These are phyloP conservation scores for Thymus mandschuricus DNA, from an alignment of 257 asterid genomes.

Conservation along the genomic window DNA sequence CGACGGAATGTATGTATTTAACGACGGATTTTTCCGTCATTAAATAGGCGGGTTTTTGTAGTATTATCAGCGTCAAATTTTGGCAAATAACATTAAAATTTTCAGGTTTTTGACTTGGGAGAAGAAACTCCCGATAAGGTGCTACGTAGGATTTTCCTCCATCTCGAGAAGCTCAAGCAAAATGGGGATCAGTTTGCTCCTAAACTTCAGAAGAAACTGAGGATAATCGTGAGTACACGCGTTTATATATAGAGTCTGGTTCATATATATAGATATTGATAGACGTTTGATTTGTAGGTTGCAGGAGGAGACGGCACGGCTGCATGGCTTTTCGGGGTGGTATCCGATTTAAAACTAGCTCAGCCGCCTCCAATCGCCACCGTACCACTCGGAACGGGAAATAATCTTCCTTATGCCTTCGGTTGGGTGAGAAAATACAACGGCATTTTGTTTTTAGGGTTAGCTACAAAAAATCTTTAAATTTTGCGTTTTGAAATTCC, in stretches of 20 bases:
- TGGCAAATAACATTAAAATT: background rate
- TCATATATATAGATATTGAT: too few relatives aligned
- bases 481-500: background rate
- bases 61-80: too few relatives aligned
- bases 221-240: slow-evolving; percentile 48
- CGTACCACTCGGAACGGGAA: slow-evolving; percentile 96
- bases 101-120: slow-evolving; percentile 84
- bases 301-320: slow-evolving; percentile 99
- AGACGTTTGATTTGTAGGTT: slow-evolving; percentile 47
- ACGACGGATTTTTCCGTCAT: too few relatives aligned
- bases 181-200: slow-evolving; percentile 62
- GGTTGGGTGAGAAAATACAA: slow-evolving; percentile 69
- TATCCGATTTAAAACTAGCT: slow-evolving; percentile 74
- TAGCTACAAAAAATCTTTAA: too few relatives aligned
- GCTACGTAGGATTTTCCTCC: slow-evolving; percentile 54
- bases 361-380: slow-evolving; percentile 90
- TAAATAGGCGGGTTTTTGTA: too few relatives aligned
- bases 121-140: slow-evolving; percentile 79
- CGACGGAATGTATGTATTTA: too few relatives aligned
- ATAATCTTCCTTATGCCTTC: slow-evolving; percentile 94
- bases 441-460: background rate
- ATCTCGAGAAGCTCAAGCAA: slow-evolving; percentile 66
- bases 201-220: slow-evolving; percentile 57
- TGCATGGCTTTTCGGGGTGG: slow-evolving; percentile 96
- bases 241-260: background rate